Evolutionary conservation across 495 filamentous ascomycete genomes (phyloP).

Genomic region (Podospora tetraspora): DNA sequence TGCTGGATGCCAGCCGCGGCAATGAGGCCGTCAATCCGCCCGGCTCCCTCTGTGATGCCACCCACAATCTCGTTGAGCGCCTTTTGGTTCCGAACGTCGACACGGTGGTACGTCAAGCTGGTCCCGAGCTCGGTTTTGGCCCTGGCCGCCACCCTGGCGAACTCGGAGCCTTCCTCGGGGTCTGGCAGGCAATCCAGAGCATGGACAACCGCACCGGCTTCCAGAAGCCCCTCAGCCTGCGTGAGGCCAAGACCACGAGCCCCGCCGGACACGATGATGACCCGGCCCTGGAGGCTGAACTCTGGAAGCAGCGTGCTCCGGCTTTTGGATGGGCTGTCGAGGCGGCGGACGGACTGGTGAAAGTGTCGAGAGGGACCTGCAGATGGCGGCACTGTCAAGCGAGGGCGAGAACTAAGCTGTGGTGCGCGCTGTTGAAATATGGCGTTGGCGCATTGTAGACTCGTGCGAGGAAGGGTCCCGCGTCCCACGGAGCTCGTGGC

Average conservation of each 20-base stretch:
- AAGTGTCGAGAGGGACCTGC: slow-evolving; percentile 7
- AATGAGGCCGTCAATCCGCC: slow-evolving; percentile 72
- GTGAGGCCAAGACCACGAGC: slow-evolving; percentile 74
- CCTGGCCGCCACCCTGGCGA: slow-evolving; percentile 57
- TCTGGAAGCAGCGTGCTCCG: slow-evolving; percentile 53
- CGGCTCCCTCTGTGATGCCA: slow-evolving; percentile 63
- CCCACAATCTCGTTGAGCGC: slow-evolving; percentile 61
- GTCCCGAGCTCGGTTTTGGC: slow-evolving; percentile 63
- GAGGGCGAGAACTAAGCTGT: background rate
- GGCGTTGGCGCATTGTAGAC: background rate
- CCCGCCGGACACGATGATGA: slow-evolving; percentile 73
- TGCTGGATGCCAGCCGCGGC: slow-evolving; percentile 80
- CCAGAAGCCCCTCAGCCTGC: slow-evolving; percentile 73
- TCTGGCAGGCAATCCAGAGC: slow-evolving; percentile 48
- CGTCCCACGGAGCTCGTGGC: background rate
- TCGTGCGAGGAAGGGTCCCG: background rate
- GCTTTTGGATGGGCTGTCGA: background rate
- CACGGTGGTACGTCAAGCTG: slow-evolving; percentile 68
- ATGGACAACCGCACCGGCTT: slow-evolving; percentile 71
- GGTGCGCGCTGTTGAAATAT: background rate
- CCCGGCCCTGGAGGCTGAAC: slow-evolving; percentile 72
- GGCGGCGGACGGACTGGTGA: slow-evolving; percentile 10
- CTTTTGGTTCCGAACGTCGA: slow-evolving; percentile 76
- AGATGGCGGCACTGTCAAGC: background rate
- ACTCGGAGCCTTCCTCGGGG: slow-evolving; percentile 41